Conservation (phyloP, 768 basidiomycete species). For the Suillus spraguei region DNA sequence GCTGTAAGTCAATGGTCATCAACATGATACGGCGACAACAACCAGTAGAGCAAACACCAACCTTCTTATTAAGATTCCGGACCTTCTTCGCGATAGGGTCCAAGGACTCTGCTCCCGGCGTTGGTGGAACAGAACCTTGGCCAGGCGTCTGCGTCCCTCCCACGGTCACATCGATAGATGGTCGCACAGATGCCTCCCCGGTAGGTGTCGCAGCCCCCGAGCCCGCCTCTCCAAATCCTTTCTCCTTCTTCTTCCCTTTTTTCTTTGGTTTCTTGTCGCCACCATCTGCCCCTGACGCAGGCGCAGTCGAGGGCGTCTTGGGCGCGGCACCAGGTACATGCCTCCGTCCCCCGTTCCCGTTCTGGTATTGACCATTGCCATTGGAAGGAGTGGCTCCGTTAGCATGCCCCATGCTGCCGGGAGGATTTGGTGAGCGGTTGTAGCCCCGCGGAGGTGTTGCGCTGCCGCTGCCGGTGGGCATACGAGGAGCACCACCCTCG, state of each 20-base stretch:
- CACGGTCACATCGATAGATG: slow-evolving; percentile 40
- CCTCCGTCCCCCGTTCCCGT: slow-evolving; percentile 43
- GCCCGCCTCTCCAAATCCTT: slow-evolving; percentile 24
- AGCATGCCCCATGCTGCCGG: slow-evolving; percentile 36
- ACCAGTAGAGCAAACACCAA: slow-evolving; percentile 33
- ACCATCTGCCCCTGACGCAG: slow-evolving; percentile 32
- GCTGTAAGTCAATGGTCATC: slow-evolving; percentile 43
- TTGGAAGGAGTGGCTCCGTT: slow-evolving; percentile 23
- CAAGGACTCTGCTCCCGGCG: slow-evolving; percentile 60
- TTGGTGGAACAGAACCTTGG: slow-evolving; percentile 44
- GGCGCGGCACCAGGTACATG: slow-evolving; percentile 78
- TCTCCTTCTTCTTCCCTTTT: slow-evolving; percentile 47
- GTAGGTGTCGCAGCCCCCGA: slow-evolving; percentile 33
- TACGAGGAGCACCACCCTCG: slow-evolving; percentile 68
- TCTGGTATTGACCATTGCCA: slow-evolving; percentile 35
- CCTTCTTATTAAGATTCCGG: slow-evolving; percentile 96
- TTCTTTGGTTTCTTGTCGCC: slow-evolving; percentile 54
- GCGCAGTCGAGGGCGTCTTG: slow-evolving; percentile 47
- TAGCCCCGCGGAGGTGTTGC: slow-evolving; percentile 66
- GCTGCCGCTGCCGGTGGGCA: slow-evolving; percentile 52
- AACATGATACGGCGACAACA: slow-evolving; percentile 13
- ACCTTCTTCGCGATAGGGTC: slow-evolving; percentile 91
- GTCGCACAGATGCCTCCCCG: slow-evolving; percentile 26
- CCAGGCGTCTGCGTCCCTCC: slow-evolving; percentile 24
- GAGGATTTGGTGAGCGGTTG: slow-evolving; percentile 57